Evolutionary conservation across 345 rosid species (phyloP).

Genomic region (Ailanthus altissimus): DNA sequence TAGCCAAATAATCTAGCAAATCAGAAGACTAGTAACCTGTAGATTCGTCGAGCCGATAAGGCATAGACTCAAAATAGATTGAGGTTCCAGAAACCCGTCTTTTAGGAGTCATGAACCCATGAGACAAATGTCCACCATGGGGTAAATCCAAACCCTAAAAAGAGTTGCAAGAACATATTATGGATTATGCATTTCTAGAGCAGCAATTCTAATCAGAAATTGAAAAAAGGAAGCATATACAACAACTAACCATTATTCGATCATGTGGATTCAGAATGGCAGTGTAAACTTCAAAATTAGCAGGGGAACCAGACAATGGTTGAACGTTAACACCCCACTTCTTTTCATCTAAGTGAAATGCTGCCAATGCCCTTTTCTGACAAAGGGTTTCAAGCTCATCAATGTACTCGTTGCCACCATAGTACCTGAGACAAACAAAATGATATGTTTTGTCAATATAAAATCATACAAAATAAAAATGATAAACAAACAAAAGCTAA

Average conservation of each 20-base stretch:
- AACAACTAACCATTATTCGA: conserved; percentile 66
- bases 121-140: conserved; percentile 93
- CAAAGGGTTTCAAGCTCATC: conserved; percentile 92
- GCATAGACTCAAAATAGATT: conserved; percentile 93
- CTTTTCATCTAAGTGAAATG: conserved; percentile 68
- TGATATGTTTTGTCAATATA: neutral
- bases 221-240: neutral
- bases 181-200: conserved; percentile 12
- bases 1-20: conserved; percentile 3
- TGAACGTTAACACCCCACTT: conserved; percentile 97
- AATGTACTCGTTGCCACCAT: conserved; percentile 89
- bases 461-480: conserved; percentile 13
- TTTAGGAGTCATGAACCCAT: conserved; percentile 96
- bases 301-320: conserved; percentile 96
- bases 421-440: conserved; percentile 77
- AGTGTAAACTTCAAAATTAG: conserved; percentile 94
- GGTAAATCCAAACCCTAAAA: conserved; percentile 84
- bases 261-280: conserved; percentile 90
- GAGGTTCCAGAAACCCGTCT: conserved; percentile 94
- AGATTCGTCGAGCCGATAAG: conserved; percentile 88
- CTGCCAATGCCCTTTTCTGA: conserved; percentile 77
- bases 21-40: conserved; percentile 49
- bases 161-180: conserved; percentile 18
- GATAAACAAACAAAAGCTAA: neutral
- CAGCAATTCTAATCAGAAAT: neutral